A percentile compares a stretch with the other conserved stretches of the same genome.
These are phyloP conservation scores for Mrakia blollopis DNA, from an alignment of 768 basidiomycete genomes.

Conservation along the genomic window DNA sequence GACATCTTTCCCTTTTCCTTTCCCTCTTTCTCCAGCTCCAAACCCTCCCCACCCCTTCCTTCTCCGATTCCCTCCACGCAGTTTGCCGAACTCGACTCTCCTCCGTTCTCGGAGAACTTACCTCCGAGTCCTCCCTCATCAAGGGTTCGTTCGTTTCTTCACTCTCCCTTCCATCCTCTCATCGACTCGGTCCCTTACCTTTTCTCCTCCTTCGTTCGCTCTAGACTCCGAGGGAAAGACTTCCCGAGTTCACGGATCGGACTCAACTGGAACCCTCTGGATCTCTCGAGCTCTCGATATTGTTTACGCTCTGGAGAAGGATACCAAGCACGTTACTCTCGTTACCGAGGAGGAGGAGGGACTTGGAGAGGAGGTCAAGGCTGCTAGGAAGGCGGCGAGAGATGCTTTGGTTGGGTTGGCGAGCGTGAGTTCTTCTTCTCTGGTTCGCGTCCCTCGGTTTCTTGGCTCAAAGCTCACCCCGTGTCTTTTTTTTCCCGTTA, in stretches of 20 bases:
- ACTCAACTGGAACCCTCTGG: conserved; percentile 76
- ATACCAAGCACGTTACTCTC: conserved; percentile 61
- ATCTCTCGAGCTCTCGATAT: conserved; percentile 57
- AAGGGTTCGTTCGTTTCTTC: conserved; percentile 47
- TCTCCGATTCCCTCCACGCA: conserved; percentile 67
- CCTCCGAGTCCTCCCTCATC: conserved; percentile 53
- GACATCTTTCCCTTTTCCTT: neutral
- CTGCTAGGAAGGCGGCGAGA: conserved; percentile 50
- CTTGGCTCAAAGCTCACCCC: neutral
- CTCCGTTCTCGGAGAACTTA: conserved; percentile 67
- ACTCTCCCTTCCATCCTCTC: too few relatives aligned
- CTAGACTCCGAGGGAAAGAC: conserved; percentile 27
- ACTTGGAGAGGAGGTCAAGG: conserved; percentile 51
- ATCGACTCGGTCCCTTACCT: neutral
- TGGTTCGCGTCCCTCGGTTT: neutral
- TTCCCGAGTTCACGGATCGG: conserved; percentile 44
- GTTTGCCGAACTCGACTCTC: conserved; percentile 67
- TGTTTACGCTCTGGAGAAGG: conserved; percentile 52
- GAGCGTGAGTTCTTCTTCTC: conserved; percentile 35
- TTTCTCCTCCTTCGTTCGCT: neutral
- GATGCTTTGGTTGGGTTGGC: conserved; percentile 39
- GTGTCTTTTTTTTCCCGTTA: neutral
- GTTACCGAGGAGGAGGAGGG: conserved; percentile 52
- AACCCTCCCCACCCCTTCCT: conserved; percentile 57
- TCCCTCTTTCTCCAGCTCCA: conserved; percentile 52